Percentiles rank a stretch among this genome's conserved stretches.
Conservation (phyloP, 805 yeast species). For the Candida qinlingensis region DNA sequence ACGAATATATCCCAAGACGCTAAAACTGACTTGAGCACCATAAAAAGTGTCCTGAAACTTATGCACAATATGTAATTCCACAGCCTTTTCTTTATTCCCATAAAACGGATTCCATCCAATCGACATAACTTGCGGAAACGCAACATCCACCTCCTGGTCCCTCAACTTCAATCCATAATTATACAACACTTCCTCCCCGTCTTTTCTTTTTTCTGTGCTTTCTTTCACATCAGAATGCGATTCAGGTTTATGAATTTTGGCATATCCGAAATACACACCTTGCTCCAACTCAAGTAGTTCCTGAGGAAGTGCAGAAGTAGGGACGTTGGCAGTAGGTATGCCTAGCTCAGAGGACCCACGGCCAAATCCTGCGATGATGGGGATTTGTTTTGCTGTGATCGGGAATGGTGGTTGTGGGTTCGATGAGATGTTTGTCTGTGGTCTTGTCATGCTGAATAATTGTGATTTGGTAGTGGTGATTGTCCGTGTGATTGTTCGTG, state of each 20-base stretch:
- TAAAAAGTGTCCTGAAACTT: constrained; percentile 65
- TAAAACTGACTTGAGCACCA: constrained; percentile 69
- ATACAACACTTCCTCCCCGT: constrained; percentile 43
- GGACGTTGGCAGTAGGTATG: constrained; percentile 91
- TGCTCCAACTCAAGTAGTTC: constrained; percentile 42
- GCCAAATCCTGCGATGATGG: constrained; percentile 81
- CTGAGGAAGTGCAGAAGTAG: constrained; percentile 40
- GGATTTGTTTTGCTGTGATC: constrained; percentile 36
- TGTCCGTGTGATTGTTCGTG: background rate
- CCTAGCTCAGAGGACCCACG: constrained; percentile 93
- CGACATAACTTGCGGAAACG: constrained; percentile 88
- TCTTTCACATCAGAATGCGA: background rate
- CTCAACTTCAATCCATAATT: constrained; percentile 54
- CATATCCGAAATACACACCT: constrained; percentile 91
- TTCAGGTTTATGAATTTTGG: constrained; percentile 28
- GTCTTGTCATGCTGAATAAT: constrained; percentile 19
- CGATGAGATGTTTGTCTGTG: constrained; percentile 31
- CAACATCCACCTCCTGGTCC: constrained; percentile 35
- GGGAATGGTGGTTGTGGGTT: constrained; percentile 45
- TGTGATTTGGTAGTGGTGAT: background rate
- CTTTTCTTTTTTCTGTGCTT: constrained; percentile 17
- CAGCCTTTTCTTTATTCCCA: constrained; percentile 72
- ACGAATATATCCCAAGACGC: constrained; percentile 81
- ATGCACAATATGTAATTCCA: constrained; percentile 83
- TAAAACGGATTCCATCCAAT: constrained; percentile 95